A percentile compares a stretch with the other conserved stretches of the same genome.
phyloP scores from a whole-genome alignment of 2,329 filamentous ascomycete species.

The Ustilaginoidea virens region DNA sequence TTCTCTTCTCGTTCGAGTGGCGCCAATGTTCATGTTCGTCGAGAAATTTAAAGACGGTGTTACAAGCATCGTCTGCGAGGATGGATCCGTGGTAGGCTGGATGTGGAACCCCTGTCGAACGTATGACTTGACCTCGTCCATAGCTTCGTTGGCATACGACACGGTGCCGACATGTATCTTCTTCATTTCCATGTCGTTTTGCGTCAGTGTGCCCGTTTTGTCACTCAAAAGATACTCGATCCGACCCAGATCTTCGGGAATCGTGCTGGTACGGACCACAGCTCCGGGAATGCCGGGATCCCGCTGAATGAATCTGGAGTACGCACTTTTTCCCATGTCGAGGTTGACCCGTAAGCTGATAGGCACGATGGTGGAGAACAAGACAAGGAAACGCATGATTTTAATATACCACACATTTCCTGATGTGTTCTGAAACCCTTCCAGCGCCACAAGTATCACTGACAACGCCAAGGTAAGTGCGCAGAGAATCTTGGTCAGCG shows the following conservation, averaged over 20 bases:
- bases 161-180: slow-evolving; percentile 98
- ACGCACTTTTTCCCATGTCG: slow-evolving; percentile 92
- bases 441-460: slow-evolving; percentile 71
- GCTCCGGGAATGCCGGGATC: slow-evolving; percentile 83
- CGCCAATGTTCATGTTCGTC: slow-evolving; percentile 41
- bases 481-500: slow-evolving; percentile 89
- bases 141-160: slow-evolving; percentile 94
- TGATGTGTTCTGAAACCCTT: slow-evolving; percentile 58
- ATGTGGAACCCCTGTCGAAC: slow-evolving; percentile 68
- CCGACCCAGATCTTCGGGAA: slow-evolving; percentile 86
- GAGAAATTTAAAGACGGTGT: slow-evolving; percentile 62
- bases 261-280: slow-evolving; percentile 90
- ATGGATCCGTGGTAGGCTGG: slow-evolving; percentile 27
- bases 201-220: slow-evolving; percentile 94
- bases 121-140: slow-evolving; percentile 89
- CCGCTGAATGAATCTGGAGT: slow-evolving; percentile 87
- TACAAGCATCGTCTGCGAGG: slow-evolving; percentile 38
- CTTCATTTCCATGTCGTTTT: slow-evolving; percentile 98
- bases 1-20: slow-evolving; percentile 76
- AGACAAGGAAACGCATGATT: slow-evolving; percentile 92
- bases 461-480: slow-evolving; percentile 75
- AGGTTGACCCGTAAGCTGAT: slow-evolving; percentile 94
- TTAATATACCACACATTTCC: slow-evolving; percentile 80
- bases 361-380: slow-evolving; percentile 98
- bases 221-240: slow-evolving; percentile 95